Evolutionary conservation across 2,329 filamentous ascomycete species (phyloP).

Genomic region (Talaromyces sp.): DNA sequence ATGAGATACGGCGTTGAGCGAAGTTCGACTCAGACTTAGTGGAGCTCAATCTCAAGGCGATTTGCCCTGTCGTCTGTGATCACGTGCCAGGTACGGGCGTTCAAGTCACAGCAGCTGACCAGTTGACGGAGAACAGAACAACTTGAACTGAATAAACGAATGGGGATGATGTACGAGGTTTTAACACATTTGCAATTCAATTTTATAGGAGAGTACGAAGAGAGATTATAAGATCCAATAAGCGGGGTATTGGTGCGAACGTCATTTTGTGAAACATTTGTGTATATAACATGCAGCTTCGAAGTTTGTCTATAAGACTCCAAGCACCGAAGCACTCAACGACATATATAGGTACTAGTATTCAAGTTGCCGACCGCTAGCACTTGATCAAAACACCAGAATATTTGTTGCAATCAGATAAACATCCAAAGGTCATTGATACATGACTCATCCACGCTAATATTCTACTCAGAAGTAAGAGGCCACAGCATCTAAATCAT

Average conservation of each 20-base stretch:
- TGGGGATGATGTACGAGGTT: too few species aligned
- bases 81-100: conserved; percentile 20
- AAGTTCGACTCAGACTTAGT: conserved; percentile 21
- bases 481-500: conserved; percentile 60
- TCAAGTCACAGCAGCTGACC: too few species aligned
- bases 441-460: not conserved
- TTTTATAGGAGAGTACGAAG: not conserved
- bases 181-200: too few species aligned
- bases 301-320: too few species aligned
- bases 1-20: conserved; percentile 18
- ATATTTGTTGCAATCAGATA: too few species aligned
- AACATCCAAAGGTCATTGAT: not conserved
- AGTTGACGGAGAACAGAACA: too few species aligned
- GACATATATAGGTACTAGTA: too few species aligned
- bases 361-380: too few species aligned
- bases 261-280: not conserved
- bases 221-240: not conserved
- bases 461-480: conserved; percentile 32
- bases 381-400: too few species aligned
- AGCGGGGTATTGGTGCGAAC: not conserved
- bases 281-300: not conserved
- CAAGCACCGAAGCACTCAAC: too few species aligned
- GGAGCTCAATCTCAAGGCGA: conserved; percentile 13
- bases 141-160: too few species aligned
- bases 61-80: conserved; percentile 15